Evolutionary conservation across 805 yeast species (phyloP), one percentile per base, ranked within the genome.

Genomic region (Barnettozyma pratensis): DNA sequence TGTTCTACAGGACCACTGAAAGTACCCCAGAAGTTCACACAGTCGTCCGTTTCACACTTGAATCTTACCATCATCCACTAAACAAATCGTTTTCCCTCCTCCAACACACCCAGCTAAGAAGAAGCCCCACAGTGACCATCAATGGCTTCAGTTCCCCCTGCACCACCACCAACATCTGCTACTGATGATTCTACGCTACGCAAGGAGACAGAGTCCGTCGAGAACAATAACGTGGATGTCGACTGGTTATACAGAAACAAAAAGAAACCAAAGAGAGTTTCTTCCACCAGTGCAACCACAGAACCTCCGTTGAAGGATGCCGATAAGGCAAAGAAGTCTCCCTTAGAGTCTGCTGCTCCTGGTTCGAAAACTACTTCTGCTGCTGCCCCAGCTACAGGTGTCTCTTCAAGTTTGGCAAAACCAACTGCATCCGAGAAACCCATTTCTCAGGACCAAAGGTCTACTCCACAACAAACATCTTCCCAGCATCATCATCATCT

Each of bases 211-310:
- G 35, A 14, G 36, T 10, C 14, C 9, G 29, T 37, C 11, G 46
- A 44, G 7, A 32, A 36, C 25, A 44, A 44, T 26, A 38, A 38
- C 29, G 56, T 87, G 40, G 92, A 86, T 56, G 90, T 87, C 10
- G 95, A 86, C 60, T 87, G 96, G 96, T 70, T 87, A 29, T 86
- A 86, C 61, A 72, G 89, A 57, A 91, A 91, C n/a, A 83, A 83
- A 61, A 81, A 83, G 38, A 72, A 80, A 45, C 49, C 60, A 43
- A 64, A 54, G 45, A 57, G 65, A 49, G 54, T 64, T 2, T 41
- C 49, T 26, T 60, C 67, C 0, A 41, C 54, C 12, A 12, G 28
- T 11, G 26, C 36, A 12, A 6, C 41, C 19, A 19, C 30, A 12
- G 31, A 28, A 25, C 14, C 19, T 6, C 14, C 9, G 7, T 4